phyloP scores from a whole-genome alignment of 2,329 filamentous ascomycete genomes.

The Coniella vitis region DNA sequence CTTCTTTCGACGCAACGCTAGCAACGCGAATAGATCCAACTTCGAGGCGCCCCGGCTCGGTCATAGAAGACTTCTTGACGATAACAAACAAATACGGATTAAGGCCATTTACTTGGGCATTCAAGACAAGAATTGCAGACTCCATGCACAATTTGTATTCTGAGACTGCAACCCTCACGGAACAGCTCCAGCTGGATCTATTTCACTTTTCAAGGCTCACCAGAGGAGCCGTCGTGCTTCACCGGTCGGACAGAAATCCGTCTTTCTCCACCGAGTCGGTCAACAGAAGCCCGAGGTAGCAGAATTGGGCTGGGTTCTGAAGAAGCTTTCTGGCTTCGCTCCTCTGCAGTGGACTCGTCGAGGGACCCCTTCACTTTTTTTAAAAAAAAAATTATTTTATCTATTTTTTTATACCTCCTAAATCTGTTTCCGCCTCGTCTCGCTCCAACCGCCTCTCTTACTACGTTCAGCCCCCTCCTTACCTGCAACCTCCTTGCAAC shows the following conservation, averaged over 20 bases:
- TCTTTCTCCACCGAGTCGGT: conserved; percentile 10
- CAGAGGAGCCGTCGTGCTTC: not conserved
- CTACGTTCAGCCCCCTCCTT: conserved; percentile 8
- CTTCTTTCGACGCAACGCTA: no score
- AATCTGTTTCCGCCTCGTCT: no score
- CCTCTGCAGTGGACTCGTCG: conserved; percentile 8
- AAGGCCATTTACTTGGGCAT: no score
- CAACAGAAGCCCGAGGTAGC: conserved; percentile 8
- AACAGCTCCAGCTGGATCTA: not conserved
- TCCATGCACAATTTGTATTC: not conserved
- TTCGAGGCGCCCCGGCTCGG: no score
- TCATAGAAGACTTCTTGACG: no score
- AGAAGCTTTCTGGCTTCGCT: conserved; percentile 13
- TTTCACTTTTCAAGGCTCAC: not conserved
- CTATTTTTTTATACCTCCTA: no score
- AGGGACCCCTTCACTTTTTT: no score
- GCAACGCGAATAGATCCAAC: no score
- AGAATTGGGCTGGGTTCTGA: conserved; percentile 4
- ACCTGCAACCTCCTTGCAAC: not conserved
- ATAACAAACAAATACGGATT: no score
- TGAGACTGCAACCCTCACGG: not conserved
- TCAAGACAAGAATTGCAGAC: no score
- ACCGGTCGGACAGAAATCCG: conserved; percentile 5
- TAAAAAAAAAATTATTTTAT: no score
- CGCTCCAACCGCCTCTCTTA: not conserved